Evolutionary conservation across 1,284 basidiomycete genomes (phyloP), one percentile per base, ranked within the genome.

Genomic region (Coniophora puteana): DNA sequence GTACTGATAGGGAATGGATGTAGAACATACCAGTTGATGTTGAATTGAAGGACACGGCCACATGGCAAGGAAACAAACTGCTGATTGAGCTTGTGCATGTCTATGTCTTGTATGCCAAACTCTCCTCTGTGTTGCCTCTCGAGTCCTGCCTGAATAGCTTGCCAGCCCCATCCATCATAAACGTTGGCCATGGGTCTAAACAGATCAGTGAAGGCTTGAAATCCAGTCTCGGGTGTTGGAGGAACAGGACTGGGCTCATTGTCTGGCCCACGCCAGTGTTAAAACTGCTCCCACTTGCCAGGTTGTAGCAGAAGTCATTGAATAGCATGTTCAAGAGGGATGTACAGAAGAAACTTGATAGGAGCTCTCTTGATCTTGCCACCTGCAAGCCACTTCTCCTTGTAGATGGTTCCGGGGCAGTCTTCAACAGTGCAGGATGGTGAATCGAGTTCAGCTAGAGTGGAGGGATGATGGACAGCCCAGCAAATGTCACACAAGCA

Each of bases 401-500:
- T 14, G 20, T 32, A 32, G 10, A 32, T 14, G 3, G 10, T 14
- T 14, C 30, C 30, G 16, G 10, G 10, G 30, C 30, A 32, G 30
- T 18, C 16, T 10, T 10, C 16, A 18, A 32, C 30, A 12, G 10
- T 32, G 30, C 30, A 32, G 10, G 11, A 10, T 12, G 30, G 30
- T 11, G 30, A 32, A 32, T 32, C 30, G 17, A 17, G 5, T 3
- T 36, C 20, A 8, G 16, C 18, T 4, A 36, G 20, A 5, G 8
- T 36, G 25, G 17, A 11, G 11, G 22, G 25, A 29, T 38, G 23
- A 12, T 30, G 36, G 7, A 38, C n/a, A 8, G 10, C 16, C 36
- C 36, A 38, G 26, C 36, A 38, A 14, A 16, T 16, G 4, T 22
- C 23, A 38, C 36, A 38, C n/a, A 38, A 5, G 5, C 27, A 38